A percentile compares a stretch with the other conserved stretches of the same genome.
Conservation (phyloP, 2,329 filamentous ascomycete species). For the Talaromyces sp. region DNA sequence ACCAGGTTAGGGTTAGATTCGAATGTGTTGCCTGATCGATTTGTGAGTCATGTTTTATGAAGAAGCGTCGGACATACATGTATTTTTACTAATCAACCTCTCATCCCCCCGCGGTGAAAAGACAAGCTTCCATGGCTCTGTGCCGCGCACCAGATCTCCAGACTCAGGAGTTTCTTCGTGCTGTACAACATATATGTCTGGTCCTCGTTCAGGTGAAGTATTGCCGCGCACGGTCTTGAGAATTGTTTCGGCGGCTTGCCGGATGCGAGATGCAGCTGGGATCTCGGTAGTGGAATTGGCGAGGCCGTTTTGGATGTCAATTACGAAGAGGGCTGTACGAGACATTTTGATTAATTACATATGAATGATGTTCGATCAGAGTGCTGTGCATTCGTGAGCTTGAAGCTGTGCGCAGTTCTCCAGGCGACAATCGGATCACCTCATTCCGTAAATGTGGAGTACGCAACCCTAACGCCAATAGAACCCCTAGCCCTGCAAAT, state of each 20-base stretch:
- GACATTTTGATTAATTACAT: background rate
- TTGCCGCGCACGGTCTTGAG: background rate
- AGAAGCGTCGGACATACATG: background rate
- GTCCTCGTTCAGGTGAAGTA: background rate
- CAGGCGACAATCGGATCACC: too few species aligned
- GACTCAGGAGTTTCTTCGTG: slow-evolving; percentile 2
- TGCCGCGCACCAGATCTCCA: background rate
- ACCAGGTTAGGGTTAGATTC: slow-evolving; percentile 1
- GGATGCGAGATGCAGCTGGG: background rate
- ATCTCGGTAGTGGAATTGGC: background rate
- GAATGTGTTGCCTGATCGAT: background rate
- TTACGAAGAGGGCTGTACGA: slow-evolving; percentile 3
- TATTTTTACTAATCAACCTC: background rate
- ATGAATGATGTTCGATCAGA: background rate
- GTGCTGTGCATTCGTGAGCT: background rate
- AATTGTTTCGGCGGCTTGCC: background rate
- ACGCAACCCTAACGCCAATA: background rate
- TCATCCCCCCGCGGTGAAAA: background rate
- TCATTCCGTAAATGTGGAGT: too few species aligned
- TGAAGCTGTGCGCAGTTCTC: too few species aligned
- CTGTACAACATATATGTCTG: slow-evolving; percentile 1
- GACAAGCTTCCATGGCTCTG: background rate
- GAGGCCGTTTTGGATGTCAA: slow-evolving; percentile 4
- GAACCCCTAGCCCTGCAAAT: background rate
- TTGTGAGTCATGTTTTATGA: background rate